Percentiles rank a stretch among this genome's conserved stretches.
phyloP scores from a whole-genome alignment of 305 asterid species.

The Rubia balearica region DNA sequence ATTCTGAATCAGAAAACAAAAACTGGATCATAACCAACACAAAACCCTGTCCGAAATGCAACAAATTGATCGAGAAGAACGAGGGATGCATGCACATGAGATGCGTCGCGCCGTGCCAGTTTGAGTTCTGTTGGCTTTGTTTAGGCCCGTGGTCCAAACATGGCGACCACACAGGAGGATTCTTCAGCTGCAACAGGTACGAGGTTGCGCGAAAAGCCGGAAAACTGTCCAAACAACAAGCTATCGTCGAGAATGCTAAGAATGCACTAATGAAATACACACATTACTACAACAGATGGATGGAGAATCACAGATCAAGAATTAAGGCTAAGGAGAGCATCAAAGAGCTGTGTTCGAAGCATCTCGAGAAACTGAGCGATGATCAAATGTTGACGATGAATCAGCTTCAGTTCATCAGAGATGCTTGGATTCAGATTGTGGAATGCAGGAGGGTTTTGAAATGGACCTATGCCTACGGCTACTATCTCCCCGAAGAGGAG shows the following conservation, averaged over 20 bases:
- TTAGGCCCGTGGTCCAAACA: neutral
- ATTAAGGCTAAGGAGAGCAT: neutral
- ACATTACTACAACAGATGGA: constrained; percentile 1
- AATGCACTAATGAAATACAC: neutral
- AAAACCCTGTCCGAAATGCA: constrained; percentile 8
- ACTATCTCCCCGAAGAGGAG: neutral
- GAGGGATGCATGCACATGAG: constrained; percentile 6
- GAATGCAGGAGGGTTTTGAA: constrained; percentile 10
- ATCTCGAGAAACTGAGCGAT: neutral
- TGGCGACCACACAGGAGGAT: neutral
- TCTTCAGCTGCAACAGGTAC: neutral
- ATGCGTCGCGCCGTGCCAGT: neutral
- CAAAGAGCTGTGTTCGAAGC: neutral
- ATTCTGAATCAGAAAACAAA: neutral
- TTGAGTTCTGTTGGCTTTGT: constrained; percentile 7
- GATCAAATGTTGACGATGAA: neutral
- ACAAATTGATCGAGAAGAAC: neutral
- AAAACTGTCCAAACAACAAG: neutral
- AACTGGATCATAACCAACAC: neutral
- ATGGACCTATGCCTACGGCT: neutral
- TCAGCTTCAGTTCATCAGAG: neutral
- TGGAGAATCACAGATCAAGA: neutral
- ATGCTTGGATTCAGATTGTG: constrained; percentile 11
- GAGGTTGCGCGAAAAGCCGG: neutral
- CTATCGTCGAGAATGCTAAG: neutral